Evolutionary conservation across 169 alveolate genomes (phyloP).

Genomic region (Cardiosporidium cionae): DNA sequence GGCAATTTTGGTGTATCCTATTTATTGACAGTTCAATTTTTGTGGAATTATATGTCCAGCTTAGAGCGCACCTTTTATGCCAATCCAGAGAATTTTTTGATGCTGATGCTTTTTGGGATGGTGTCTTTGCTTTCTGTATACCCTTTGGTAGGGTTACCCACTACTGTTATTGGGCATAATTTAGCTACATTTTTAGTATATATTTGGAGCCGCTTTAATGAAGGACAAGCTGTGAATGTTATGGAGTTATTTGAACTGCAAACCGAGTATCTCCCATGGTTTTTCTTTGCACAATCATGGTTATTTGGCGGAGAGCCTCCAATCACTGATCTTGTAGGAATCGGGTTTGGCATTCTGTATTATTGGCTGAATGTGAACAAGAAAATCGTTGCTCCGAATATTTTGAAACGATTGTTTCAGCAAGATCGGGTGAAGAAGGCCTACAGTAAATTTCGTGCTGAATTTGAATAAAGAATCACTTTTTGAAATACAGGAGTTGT

Average conservation of each 20-base stretch:
- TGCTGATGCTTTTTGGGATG: neutral
- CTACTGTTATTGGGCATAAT: slow-evolving; percentile 1
- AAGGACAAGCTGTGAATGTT: neutral
- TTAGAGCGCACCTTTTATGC: neutral
- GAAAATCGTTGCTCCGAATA: neutral
- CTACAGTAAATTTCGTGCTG: neutral
- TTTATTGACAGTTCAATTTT: neutral
- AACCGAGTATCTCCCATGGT: slow-evolving; percentile 12
- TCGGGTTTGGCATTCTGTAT: neutral
- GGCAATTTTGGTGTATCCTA: neutral
- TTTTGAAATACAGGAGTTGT: too few species aligned
- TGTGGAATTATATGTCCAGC: neutral
- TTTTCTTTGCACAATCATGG: slow-evolving; percentile 1
- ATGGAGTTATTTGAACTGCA: neutral
- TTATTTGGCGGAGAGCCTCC: slow-evolving; percentile 3
- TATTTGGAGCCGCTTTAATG: neutral
- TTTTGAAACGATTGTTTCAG: neutral
- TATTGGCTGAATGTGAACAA: neutral
- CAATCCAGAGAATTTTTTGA: neutral
- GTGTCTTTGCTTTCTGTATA: neutral
- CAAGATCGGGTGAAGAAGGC: neutral
- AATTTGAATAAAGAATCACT: too few species aligned
- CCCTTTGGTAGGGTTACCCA: neutral
- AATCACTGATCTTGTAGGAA: neutral
- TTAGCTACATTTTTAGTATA: neutral